Conservation (phyloP, 768 basidiomycete species). For the Suillus cothurnatus region DNA sequence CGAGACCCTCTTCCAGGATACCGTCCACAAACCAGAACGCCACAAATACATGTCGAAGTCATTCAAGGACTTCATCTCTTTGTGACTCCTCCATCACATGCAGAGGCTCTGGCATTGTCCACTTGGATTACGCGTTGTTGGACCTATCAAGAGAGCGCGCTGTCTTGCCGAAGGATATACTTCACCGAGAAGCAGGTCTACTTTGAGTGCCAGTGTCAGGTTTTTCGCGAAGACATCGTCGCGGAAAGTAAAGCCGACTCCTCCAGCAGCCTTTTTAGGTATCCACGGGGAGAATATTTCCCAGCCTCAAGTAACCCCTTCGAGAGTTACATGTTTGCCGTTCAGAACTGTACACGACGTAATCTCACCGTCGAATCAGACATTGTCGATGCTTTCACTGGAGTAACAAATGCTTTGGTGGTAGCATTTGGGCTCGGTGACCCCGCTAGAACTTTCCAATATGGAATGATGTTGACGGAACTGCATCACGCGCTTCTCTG, state of each 20-base stretch:
- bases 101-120: conserved; percentile 8
- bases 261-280: background rate
- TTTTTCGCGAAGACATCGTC: conserved; percentile 25
- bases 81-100: conserved; percentile 16
- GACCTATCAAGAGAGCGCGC: conserved; percentile 23
- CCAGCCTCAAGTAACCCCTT: background rate
- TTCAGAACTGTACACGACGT: background rate
- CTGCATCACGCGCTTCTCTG: conserved; percentile 21
- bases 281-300: background rate
- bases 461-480: conserved; percentile 10
- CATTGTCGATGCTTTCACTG: background rate
- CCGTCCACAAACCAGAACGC: conserved; percentile 13
- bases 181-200: conserved; percentile 27
- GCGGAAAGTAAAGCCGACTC: conserved; percentile 15
- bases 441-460: background rate
- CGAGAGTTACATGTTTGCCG: background rate
- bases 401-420: background rate
- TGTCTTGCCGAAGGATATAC: conserved; percentile 24
- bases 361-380: conserved; percentile 5
- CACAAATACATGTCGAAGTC: conserved; percentile 18
- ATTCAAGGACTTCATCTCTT: conserved; percentile 25
- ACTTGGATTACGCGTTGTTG: conserved; percentile 24
- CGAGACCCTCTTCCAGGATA: conserved; percentile 17
- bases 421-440: background rate
- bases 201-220: conserved; percentile 20